Conservation (phyloP, 2,329 filamentous ascomycete species). For the Gaeumannomyces sp. region DNA sequence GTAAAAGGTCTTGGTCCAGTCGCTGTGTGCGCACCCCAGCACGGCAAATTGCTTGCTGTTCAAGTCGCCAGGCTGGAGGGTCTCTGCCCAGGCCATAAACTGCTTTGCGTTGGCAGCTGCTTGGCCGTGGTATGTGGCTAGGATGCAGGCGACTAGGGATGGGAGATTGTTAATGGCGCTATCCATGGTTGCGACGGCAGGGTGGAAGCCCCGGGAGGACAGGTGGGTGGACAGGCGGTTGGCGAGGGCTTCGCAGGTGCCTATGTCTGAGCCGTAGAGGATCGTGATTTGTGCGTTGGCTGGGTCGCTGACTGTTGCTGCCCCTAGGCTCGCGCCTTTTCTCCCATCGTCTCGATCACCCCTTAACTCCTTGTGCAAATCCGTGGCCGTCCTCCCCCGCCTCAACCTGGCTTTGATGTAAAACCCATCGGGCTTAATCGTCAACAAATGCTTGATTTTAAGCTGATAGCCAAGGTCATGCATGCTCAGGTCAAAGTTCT, state of each 20-base stretch:
- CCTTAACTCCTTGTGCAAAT: constrained; percentile 13
- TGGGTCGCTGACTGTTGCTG: no score
- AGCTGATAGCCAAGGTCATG: constrained; percentile 51
- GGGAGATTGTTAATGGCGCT: not conserved
- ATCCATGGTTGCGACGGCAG: not conserved
- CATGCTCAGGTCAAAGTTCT: constrained; percentile 63
- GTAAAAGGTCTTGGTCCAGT: constrained; percentile 41
- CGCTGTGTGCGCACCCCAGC: constrained; percentile 18
- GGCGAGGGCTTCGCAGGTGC: constrained; percentile 3
- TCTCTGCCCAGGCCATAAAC: constrained; percentile 2
- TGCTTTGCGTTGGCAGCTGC: not conserved
- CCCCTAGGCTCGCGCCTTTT: not conserved
- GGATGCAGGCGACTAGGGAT: not conserved
- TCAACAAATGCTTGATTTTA: constrained; percentile 45
- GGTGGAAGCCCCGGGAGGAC: not conserved
- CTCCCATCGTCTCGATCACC: not conserved
- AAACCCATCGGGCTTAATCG: constrained; percentile 56
- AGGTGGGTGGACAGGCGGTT: constrained; percentile 2
- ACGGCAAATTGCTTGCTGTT: not conserved
- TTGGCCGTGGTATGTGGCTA: constrained; percentile 3
- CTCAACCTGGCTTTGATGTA: constrained; percentile 51
- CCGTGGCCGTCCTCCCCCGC: constrained; percentile 31
- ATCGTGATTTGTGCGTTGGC: not conserved
- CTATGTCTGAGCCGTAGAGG: constrained; percentile 3
- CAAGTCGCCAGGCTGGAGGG: not conserved